Base-by-base conservation (phyloP, 169 alveolate genomes). In the Cryptosporidium bovis region DNA sequence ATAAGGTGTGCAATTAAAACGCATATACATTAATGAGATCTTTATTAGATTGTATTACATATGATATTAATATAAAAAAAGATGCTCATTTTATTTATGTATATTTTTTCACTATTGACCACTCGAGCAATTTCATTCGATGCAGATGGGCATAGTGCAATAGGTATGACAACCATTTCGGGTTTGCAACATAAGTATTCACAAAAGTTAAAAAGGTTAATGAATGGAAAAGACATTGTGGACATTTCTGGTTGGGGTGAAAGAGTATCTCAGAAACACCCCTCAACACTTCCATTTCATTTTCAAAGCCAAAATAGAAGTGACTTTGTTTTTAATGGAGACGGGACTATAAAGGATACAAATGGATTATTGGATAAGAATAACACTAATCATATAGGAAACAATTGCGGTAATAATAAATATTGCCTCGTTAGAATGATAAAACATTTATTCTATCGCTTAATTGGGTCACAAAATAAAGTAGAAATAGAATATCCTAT, bases 71-170 rank as follows among this genome's bases (percentile, higher is more conserved):
- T 1, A 8, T 40, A 40, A 8, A 3, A 8, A 40, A 40, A 8
- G 48, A 40, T 40, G 48, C 48, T 40, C 1, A 40, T 40, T 40
- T 40, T 40, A 40, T 40, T 40, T 40, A 6, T 40, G 10, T 40
- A 40, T 40, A 40, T 40, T 40, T 40, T 0, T 8, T 24, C 2
- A 24, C 3, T 36, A 31, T 24, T 65, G 12, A 44, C 29, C 18
- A 66, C 44, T 16, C 77, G 29, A 46, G 91, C 40, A 36, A 16
- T 29, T 18, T 65, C 92, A 18, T 90, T 90, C 65, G 92, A 90
- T 66, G 82, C 71, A 51, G 92, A 84, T 44, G 92, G 92, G 20
- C 92, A 90, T 66, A 82, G 83, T 60, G 92, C 92, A n/a, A 84
- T 90, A 7, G 92, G 92, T 10, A 90, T 90, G 92, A 90, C 92